phyloP scores from a whole-genome alignment of 768 basidiomycete species.

The Mycena haematopus region DNA sequence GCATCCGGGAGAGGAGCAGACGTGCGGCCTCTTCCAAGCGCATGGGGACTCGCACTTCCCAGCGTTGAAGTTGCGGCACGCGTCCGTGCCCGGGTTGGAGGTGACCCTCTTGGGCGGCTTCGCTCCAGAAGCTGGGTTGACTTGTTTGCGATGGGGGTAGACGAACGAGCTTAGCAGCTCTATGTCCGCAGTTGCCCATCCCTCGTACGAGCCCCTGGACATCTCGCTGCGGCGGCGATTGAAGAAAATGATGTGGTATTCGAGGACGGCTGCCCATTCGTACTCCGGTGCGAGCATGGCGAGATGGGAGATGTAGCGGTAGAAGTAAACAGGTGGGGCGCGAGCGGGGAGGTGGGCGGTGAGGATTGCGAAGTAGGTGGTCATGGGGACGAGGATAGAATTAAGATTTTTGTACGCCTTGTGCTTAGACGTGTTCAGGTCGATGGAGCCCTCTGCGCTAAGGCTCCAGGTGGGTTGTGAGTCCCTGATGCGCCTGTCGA shows the following conservation, averaged over 20 bases:
- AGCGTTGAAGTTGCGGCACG: not conserved
- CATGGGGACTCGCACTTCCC: not conserved
- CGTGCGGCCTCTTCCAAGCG: not conserved
- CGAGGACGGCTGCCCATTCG: not conserved
- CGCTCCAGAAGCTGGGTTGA: not conserved
- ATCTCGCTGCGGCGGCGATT: not conserved
- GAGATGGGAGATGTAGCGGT: not conserved
- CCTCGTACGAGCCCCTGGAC: not conserved
- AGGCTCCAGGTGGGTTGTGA: not conserved
- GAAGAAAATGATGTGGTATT: not conserved
- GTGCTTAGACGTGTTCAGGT: not conserved
- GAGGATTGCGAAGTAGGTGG: not conserved
- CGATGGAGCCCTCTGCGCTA: not conserved
- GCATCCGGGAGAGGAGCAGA: not conserved
- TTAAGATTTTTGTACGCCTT: not conserved
- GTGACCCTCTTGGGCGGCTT: too few relatives aligned
- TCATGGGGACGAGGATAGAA: not conserved
- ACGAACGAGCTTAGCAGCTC: not conserved
- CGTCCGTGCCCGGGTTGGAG: not conserved
- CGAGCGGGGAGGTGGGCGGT: not conserved
- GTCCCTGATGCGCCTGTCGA: not conserved
- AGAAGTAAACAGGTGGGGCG: not conserved
- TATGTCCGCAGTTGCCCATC: not conserved
- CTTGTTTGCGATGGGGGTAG: not conserved
- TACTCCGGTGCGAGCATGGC: not conserved